Base-by-base conservation (phyloP, 2,329 filamentous ascomycete genomes). In the Chaetoscypha palmicola region DNA sequence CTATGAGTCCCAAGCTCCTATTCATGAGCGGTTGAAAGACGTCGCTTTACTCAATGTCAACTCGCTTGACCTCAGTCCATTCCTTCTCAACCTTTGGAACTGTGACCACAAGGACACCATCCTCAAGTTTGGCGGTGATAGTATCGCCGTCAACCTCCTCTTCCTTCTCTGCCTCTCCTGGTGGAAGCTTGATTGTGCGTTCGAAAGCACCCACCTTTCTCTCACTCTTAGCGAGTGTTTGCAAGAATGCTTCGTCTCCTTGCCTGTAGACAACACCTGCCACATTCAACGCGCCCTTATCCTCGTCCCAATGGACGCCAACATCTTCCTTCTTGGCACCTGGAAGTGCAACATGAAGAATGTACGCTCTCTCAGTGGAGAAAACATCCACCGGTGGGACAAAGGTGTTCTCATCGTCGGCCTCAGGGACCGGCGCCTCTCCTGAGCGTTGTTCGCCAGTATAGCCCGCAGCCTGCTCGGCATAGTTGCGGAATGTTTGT, bases 261-360 rank as follows among this genome's bases (percentile, higher is more conserved):
- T 79, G 82, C 1, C 86, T 76, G 61, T 88, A 76, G 7, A 89
- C 73, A 0, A 90, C 80, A 40, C 87, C 87, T 1, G 81, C 73
- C 43, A 94, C 68, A 54, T 72, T 77, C 32, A 94, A 68, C 43
- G 75, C 68, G 36, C 71, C 74, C 58, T 77, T 78, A 46, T 86
- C 81, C 0, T 76, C 71, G 53, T 91, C 79, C 77, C 84, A 94
- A 62, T 81, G 81, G 35, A 92, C 77, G 45, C 76, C 82, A 4
- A 92, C 69, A 57, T 92, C 85, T 56, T 86, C 76, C 65, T 89
- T 90, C 66, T 81, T 81, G 1, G 82, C 86, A 20, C 87, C 87
- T 0, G 88, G 85, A 0, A 94, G 72, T 1, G 85, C 81, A 37
- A 79, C 59, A 62, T 92, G 86, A 7, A 92, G 66, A 33, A 88